phyloP scores from a whole-genome alignment of 2,329 filamentous ascomycete species.

The Xylariaceae sp. region DNA sequence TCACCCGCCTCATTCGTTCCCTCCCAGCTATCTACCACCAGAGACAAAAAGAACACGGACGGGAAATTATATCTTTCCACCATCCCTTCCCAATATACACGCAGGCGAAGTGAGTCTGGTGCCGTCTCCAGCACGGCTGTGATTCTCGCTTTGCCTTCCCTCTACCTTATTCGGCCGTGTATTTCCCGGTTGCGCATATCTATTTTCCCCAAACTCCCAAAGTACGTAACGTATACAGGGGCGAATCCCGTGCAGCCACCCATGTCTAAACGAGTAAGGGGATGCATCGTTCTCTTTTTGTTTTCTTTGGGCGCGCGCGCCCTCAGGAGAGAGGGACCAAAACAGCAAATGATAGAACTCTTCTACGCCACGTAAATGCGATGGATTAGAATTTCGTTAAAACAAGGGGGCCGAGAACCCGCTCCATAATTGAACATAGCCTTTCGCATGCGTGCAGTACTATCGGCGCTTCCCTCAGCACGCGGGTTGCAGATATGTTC shows the following conservation, averaged over 20 bases:
- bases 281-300: constrained; percentile 4
- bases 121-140: background rate
- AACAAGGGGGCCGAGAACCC: constrained; percentile 20
- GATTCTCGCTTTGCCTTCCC: background rate
- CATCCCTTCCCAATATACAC: constrained; percentile 7
- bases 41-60: no score
- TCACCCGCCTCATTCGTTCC: no score
- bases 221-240: constrained; percentile 23
- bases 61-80: background rate
- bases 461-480: constrained; percentile 13
- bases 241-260: constrained; percentile 1
- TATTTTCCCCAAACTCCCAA: constrained; percentile 13
- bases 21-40: no score
- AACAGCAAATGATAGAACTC: constrained; percentile 12
- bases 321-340: background rate
- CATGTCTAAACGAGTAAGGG: background rate
- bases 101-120: background rate
- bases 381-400: constrained; percentile 25
- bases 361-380: constrained; percentile 31
- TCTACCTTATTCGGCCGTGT: constrained; percentile 10
- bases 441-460: constrained; percentile 7
- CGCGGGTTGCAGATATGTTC: background rate
- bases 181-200: constrained; percentile 12
- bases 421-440: constrained; percentile 17
- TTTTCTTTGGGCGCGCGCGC: background rate